A percentile compares a stretch with the other conserved stretches of the same genome.
Evolutionary conservation across 2,329 filamentous ascomycete species (phyloP).

Genomic region (Geosmithia putterillii): DNA sequence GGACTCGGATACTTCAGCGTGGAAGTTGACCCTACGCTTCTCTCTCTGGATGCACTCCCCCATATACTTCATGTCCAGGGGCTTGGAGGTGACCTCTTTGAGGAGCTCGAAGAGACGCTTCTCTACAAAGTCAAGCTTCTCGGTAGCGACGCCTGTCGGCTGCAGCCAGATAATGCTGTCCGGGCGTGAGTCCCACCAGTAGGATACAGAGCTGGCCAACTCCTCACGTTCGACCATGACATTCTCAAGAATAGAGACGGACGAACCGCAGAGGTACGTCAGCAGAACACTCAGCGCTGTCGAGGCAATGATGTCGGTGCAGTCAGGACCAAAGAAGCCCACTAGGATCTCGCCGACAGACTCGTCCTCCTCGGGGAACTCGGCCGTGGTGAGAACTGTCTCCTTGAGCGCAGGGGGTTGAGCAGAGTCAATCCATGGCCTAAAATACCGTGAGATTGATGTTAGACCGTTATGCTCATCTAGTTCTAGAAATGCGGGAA

Average conservation of each 20-base stretch:
- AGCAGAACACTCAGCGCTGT: slow-evolving; percentile 71
- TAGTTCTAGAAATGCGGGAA: not conserved
- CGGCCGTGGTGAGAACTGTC: slow-evolving; percentile 64
- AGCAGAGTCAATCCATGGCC: slow-evolving; percentile 81
- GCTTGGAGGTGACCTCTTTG: slow-evolving; percentile 65
- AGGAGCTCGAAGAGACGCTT: slow-evolving; percentile 76
- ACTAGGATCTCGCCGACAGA: slow-evolving; percentile 81
- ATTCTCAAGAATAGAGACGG: slow-evolving; percentile 85
- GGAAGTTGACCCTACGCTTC: slow-evolving; percentile 68
- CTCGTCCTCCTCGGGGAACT: slow-evolving; percentile 96
- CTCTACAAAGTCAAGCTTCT: slow-evolving; percentile 73
- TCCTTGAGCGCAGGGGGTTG: slow-evolving; percentile 61
- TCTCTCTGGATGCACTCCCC: slow-evolving; percentile 76
- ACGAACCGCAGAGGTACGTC: slow-evolving; percentile 83
- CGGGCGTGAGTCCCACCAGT: slow-evolving; percentile 67
- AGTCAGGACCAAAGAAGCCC: slow-evolving; percentile 76
- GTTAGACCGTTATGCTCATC: too few species aligned
- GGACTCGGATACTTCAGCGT: slow-evolving; percentile 67
- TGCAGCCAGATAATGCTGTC: slow-evolving; percentile 78
- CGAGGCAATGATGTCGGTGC: slow-evolving; percentile 53
- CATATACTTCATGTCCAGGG: slow-evolving; percentile 83
- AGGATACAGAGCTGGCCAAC: slow-evolving; percentile 74
- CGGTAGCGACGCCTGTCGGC: slow-evolving; percentile 75
- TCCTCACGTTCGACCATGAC: slow-evolving; percentile 87
- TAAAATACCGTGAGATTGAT: slow-evolving; percentile 11